Evolutionary conservation across 1,284 basidiomycete species (phyloP).

Genomic region (Cutaneotrichosporon cavernicola): DNA sequence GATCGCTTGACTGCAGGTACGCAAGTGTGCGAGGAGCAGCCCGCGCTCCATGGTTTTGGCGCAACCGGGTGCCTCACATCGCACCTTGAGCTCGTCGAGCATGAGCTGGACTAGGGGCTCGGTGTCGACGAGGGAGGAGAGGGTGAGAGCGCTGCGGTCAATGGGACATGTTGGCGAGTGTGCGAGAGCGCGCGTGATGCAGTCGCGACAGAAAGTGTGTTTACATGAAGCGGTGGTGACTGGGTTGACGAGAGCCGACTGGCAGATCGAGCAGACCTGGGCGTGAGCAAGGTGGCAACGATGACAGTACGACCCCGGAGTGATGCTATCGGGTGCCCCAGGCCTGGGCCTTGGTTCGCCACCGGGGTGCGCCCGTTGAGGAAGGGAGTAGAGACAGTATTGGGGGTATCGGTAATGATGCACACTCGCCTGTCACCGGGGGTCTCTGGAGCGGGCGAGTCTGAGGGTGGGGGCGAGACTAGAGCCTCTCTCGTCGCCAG

Average conservation of each 20-base stretch:
- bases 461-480: no score
- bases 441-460: no score
- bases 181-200: slow-evolving; percentile 66
- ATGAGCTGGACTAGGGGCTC: slow-evolving; percentile 53
- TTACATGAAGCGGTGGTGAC: slow-evolving; percentile 65
- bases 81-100: slow-evolving; percentile 76
- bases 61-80: slow-evolving; percentile 63
- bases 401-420: no score
- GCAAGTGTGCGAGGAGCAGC: slow-evolving; percentile 64
- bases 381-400: no score
- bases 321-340: neutral
- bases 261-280: slow-evolving; percentile 79
- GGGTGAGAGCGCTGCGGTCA: slow-evolving; percentile 65
- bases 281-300: slow-evolving; percentile 6
- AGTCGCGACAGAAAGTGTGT: slow-evolving; percentile 79
- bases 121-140: slow-evolving; percentile 28
- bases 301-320: neutral
- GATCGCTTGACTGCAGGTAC: slow-evolving; percentile 63
- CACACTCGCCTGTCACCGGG: no score
- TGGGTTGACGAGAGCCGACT: slow-evolving; percentile 74
- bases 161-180: slow-evolving; percentile 66
- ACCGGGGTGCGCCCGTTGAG: no score
- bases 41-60: slow-evolving; percentile 67
- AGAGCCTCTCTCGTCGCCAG: no score
- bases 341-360: no score